Conservation (phyloP, 805 yeast species). For the Phaffomyces thermotolerans region DNA sequence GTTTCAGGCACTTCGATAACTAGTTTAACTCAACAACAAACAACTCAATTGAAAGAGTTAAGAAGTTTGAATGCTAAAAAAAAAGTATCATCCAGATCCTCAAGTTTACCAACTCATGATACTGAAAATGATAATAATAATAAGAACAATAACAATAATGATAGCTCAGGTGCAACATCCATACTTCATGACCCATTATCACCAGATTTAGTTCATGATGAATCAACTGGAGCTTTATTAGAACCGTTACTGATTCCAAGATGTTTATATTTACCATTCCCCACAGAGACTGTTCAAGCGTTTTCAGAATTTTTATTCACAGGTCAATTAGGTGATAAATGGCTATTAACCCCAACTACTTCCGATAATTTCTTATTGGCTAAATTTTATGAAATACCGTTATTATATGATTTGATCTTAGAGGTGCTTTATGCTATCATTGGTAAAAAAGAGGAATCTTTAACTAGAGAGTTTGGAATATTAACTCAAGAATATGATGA, state of each 20-base stretch:
- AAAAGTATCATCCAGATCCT: constrained; percentile 5
- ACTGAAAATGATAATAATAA: constrained; percentile 10
- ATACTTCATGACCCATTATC: no score
- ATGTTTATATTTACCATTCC: constrained; percentile 59
- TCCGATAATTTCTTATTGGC: constrained; percentile 57
- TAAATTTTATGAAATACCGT: constrained; percentile 60
- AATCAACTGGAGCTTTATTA: constrained; percentile 25
- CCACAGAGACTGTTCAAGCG: constrained; percentile 53
- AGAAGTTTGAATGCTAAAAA: constrained; percentile 14
- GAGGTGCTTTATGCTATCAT: constrained; percentile 66
- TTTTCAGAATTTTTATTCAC: constrained; percentile 69
- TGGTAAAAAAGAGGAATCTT: constrained; percentile 55
- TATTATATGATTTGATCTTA: constrained; percentile 59
- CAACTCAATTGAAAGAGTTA: constrained; percentile 15
- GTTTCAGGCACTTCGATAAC: constrained; percentile 25
- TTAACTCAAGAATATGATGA: constrained; percentile 21
- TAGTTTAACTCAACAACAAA: neutral
- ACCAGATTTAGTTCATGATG: constrained; percentile 6
- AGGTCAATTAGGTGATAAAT: constrained; percentile 70
- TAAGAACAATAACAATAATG: no score
- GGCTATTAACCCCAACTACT: constrained; percentile 65
- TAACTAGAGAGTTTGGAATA: constrained; percentile 24
- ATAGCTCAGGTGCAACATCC: constrained; percentile 5
- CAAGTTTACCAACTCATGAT: constrained; percentile 11
- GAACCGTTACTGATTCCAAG: constrained; percentile 66